Base-by-base conservation (phyloP, 495 filamentous ascomycete species). In the Lentithecium fluviatile region DNA sequence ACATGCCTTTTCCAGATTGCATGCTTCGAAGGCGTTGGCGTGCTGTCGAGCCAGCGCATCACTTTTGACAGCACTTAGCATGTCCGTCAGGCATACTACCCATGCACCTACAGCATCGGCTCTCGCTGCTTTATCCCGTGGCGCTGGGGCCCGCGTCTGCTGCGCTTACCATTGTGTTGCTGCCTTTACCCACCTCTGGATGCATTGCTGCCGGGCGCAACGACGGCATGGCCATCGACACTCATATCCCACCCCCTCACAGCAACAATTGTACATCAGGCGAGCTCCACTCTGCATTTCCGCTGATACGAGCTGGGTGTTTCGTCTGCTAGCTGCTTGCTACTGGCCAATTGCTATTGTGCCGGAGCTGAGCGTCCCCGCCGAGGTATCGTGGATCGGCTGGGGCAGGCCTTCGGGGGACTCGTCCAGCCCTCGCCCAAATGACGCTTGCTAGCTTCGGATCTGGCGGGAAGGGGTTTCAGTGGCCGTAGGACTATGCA, bases 31-130 rank as follows among this genome's bases (percentile, higher is more conserved):
- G 54, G 56, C 66, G 62, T 45, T 69, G 66, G 66, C 66, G 57
- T 51, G 57, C 61, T 65, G 66, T 57, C 66, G 66, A 69, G 66
- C 66, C 66, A 69, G 52, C 66, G 62, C 66, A 69, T 69, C 66
- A 69, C 45, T 42, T 65, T 65, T 69, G 66, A 69, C 65, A 68
- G 51, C 66, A 69, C 62, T 59, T 69, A 69, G 66, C 66, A 60
- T 59, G 56, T 45, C 60, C 56, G 50, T 65, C 61, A 56, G 58
- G 66, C 66, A 65, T 54, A 52, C 62, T 65, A 69, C 62, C 66
- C 66, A 65, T 69, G 66, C 62, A 69, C 62, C 32, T 65, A 64
- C 65, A 61, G 65, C 61, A 19, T 61, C 48, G 62, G 52, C 58
- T 53, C 34, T 62, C 62, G 66, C 66, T 69, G 66, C 66, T 69